A percentile compares a stretch with the other conserved stretches of the same genome.
These are phyloP conservation scores for Amaranthus cruentus DNA, from an alignment of 148 eudicot genomes.

Conservation along the genomic window DNA sequence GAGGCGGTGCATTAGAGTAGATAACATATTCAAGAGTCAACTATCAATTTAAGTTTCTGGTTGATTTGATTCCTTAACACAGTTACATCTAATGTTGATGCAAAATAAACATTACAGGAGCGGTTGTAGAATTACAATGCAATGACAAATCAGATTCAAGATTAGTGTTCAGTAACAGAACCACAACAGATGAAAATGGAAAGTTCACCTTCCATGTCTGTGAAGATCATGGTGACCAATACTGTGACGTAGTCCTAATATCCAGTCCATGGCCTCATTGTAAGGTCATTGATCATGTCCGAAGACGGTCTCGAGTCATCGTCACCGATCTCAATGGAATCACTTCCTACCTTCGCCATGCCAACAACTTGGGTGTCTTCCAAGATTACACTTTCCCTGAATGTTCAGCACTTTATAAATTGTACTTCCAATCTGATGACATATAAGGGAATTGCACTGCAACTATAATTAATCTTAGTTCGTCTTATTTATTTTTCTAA, in stretches of 20 bases:
- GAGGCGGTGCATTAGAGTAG: too few relatives aligned
- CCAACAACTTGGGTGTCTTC: conserved; percentile 64
- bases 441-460: neutral
- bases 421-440: conserved; percentile 42
- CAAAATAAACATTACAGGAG: conserved; percentile 32
- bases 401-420: conserved; percentile 46
- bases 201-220: conserved; percentile 36
- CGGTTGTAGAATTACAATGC: conserved; percentile 57
- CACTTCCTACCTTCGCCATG: conserved; percentile 34
- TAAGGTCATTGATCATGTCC: conserved; percentile 33
- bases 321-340: conserved; percentile 68
- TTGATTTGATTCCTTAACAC: too few relatives aligned
- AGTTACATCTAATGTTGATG: too few relatives aligned
- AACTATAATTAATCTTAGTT: neutral
- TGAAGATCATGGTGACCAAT: conserved; percentile 46
- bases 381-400: conserved; percentile 39
- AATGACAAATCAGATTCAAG: conserved; percentile 20
- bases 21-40: too few relatives aligned
- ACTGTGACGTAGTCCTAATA: conserved; percentile 48
- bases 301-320: conserved; percentile 51
- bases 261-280: conserved; percentile 47
- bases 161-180: conserved; percentile 24
- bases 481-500: neutral
- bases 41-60: too few relatives aligned
- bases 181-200: conserved; percentile 36